A percentile compares a stretch with the other conserved stretches of the same genome.
Evolutionary conservation across 208 protist genomes (phyloP).

Genomic region (Wallacemonas sp.): DNA sequence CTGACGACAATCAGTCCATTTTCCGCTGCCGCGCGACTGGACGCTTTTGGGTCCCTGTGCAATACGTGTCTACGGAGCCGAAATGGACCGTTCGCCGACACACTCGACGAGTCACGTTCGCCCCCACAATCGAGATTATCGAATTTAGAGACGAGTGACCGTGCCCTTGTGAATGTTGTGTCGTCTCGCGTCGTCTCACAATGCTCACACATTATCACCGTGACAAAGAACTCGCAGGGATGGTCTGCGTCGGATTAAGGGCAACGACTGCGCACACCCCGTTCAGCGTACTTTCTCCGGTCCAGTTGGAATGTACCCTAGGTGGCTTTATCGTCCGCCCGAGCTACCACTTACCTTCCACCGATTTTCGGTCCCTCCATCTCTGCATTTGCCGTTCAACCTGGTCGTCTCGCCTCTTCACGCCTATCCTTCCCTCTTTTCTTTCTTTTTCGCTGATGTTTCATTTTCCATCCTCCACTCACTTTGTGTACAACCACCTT

Average conservation of each 20-base stretch:
- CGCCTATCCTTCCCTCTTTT: neutral
- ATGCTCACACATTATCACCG: no score
- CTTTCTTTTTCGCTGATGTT: constrained; percentile 7
- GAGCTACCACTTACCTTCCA: no score
- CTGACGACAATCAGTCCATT: neutral
- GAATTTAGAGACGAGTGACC: constrained; percentile 3
- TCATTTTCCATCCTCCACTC: neutral
- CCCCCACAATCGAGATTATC: constrained; percentile 2
- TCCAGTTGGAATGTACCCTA: no score
- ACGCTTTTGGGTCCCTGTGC: neutral
- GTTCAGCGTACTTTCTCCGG: no score
- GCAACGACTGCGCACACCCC: no score
- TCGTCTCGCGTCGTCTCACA: no score
- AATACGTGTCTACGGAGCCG: neutral
- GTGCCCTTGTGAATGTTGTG: no score
- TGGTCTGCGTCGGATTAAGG: no score
- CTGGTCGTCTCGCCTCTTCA: neutral
- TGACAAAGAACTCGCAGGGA: no score
- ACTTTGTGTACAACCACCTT: neutral
- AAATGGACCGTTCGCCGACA: neutral
- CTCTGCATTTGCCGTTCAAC: neutral
- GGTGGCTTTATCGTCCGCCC: no score
- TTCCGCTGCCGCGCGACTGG: neutral
- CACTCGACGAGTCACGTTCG: neutral
- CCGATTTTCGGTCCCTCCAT: neutral